These are phyloP conservation scores for Chionographis japonica DNA, from an alignment of 106 monocot genomes.

Conservation along the genomic window DNA sequence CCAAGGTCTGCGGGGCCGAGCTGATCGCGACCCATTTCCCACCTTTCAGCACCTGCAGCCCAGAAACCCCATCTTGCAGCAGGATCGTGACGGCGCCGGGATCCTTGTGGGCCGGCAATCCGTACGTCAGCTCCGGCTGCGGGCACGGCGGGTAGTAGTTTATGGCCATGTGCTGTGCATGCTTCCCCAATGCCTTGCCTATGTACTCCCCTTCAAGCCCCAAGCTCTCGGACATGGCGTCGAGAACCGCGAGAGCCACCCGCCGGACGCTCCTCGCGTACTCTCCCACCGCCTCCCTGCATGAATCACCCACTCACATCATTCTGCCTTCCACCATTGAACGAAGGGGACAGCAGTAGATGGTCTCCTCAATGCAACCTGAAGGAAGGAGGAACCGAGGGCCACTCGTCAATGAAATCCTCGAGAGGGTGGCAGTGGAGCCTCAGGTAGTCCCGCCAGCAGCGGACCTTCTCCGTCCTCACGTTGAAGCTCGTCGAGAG, in stretches of 20 bases:
- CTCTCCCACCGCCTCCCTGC: conserved; percentile 46
- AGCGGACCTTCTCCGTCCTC: conserved; percentile 24
- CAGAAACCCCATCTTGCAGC: conserved; percentile 28
- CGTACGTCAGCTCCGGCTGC: conserved; percentile 67
- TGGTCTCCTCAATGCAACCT: conserved; percentile 10
- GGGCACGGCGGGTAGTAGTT: conserved; percentile 86
- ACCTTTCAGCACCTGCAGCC: conserved; percentile 23
- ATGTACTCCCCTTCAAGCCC: conserved; percentile 45
- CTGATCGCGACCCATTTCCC: conserved; percentile 21
- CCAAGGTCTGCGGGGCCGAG: conserved; percentile 13
- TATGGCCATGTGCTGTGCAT: conserved; percentile 72
- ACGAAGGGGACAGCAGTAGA: no score
- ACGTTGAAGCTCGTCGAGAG: conserved; percentile 61
- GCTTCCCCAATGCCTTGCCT: conserved; percentile 53
- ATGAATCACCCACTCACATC: neutral
- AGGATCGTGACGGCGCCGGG: conserved; percentile 37
- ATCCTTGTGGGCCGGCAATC: conserved; percentile 63
- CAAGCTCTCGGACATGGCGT: conserved; percentile 59
- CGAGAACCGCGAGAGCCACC: conserved; percentile 33
- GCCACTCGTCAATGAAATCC: conserved; percentile 52
- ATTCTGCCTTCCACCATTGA: no score
- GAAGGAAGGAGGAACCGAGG: conserved; percentile 39
- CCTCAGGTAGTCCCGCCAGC: conserved; percentile 49
- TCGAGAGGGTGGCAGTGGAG: conserved; percentile 49
- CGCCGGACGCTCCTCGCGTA: conserved; percentile 36